Evolutionary conservation across 176 grass and related monocot genomes (phyloP).

Genomic region (Poa pratensis): DNA sequence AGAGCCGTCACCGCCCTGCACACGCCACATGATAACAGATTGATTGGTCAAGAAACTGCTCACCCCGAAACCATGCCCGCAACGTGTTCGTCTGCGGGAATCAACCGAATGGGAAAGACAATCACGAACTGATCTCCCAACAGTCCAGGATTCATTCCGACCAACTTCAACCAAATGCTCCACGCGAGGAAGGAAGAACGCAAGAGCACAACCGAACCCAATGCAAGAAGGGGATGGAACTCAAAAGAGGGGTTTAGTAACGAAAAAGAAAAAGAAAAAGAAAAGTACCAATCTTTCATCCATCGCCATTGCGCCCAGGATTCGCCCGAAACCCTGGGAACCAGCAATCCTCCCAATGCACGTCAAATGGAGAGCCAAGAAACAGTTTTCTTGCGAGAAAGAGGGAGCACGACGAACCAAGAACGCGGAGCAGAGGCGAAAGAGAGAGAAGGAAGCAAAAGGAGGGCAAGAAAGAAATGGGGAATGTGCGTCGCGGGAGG

Average conservation of each 20-base stretch:
- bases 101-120: not conserved
- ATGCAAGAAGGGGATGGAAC: not conserved
- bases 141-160: not conserved
- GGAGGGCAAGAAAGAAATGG: not conserved
- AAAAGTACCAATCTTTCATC: not conserved
- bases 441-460: not conserved
- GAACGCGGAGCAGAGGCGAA: not conserved
- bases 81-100: conserved; percentile 1
- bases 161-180: not conserved
- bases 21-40: not conserved
- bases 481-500: not conserved
- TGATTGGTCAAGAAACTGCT: not conserved
- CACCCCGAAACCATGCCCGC: not conserved
- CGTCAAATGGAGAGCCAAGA: not conserved
- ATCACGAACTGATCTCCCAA: not conserved
- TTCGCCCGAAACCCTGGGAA: not conserved
- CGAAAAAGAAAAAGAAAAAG: not conserved
- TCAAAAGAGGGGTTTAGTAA: not conserved
- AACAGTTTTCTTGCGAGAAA: not conserved
- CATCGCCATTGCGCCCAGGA: conserved; percentile 27
- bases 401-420: not conserved
- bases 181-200: not conserved
- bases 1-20: conserved; percentile 47
- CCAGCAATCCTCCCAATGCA: not conserved
- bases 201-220: not conserved